Evolutionary conservation across 2,329 filamentous ascomycete species (phyloP).

Genomic region (Nannizziopsis barbatae): DNA sequence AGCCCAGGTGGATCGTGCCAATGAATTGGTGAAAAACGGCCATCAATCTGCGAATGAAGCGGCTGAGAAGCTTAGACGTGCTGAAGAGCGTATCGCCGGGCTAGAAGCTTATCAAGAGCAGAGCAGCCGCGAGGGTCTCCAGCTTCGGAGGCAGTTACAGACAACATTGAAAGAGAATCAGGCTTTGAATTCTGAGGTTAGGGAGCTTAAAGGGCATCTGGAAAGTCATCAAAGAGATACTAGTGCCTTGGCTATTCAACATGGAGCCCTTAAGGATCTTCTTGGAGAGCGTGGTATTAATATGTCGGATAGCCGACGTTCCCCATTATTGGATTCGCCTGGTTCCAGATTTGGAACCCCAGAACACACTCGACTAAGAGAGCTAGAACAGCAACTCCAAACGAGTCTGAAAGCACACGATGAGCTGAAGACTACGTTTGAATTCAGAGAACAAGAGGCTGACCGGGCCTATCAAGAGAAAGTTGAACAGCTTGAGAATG

Average conservation of each 20-base stretch:
- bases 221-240: constrained; percentile 81
- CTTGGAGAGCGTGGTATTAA: constrained; percentile 80
- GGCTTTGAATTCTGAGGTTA: constrained; percentile 65
- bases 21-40: constrained; percentile 71
- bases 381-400: constrained; percentile 80
- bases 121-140: constrained; percentile 81
- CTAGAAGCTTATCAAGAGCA: constrained; percentile 97
- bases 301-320: constrained; percentile 56
- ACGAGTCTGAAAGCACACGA: constrained; percentile 68
- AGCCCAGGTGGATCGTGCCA: constrained; percentile 66
- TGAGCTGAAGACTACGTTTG: constrained; percentile 67
- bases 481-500: constrained; percentile 83
- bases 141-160: constrained; percentile 82
- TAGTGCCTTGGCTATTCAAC: constrained; percentile 86
- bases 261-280: constrained; percentile 86
- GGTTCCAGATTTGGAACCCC: constrained; percentile 65
- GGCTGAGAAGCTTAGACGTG: constrained; percentile 77
- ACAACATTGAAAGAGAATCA: constrained; percentile 72
- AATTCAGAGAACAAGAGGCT: constrained; percentile 72
- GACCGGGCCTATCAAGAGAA: constrained; percentile 86
- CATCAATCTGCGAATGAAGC: constrained; percentile 78
- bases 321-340: constrained; percentile 61
- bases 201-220: constrained; percentile 70
- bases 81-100: constrained; percentile 92
- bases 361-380: constrained; percentile 64